Evolutionary conservation across 208 protist species (phyloP).

Genomic region (Acanthamoeba sp.): DNA sequence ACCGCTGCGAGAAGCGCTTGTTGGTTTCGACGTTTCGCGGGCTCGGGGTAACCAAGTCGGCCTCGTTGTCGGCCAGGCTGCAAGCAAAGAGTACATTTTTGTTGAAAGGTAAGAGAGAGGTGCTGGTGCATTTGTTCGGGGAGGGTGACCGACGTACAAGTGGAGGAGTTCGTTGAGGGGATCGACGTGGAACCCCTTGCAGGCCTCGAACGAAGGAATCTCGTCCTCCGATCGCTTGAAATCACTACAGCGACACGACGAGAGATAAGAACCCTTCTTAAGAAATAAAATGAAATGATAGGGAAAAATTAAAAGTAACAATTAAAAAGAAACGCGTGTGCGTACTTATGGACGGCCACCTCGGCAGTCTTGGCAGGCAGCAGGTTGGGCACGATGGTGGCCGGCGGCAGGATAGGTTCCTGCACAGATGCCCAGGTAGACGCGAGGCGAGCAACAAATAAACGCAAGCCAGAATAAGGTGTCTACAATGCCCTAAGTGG

Average conservation of each 20-base stretch:
- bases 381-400: constrained; percentile 38
- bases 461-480: too few relatives aligned
- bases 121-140: background rate
- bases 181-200: constrained; percentile 52
- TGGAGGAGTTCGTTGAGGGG: constrained; percentile 61
- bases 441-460: too few relatives aligned
- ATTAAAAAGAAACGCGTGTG: too few relatives aligned
- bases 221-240: constrained; percentile 67
- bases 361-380: constrained; percentile 6
- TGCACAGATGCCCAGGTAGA: too few relatives aligned
- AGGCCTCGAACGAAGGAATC: constrained; percentile 20
- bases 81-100: background rate
- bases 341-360: background rate
- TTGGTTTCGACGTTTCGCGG: constrained; percentile 2
- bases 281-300: too few relatives aligned
- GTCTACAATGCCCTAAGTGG: too few relatives aligned
- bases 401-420: background rate
- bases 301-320: too few relatives aligned
- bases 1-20: constrained; percentile 43
- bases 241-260: background rate
- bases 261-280: background rate
- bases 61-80: constrained; percentile 45
- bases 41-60: background rate
- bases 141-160: constrained; percentile 20
- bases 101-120: background rate